Evolutionary conservation across 768 basidiomycete species (phyloP), one percentile per base, ranked within the genome.

Genomic region (Dentipellis fragilis): DNA sequence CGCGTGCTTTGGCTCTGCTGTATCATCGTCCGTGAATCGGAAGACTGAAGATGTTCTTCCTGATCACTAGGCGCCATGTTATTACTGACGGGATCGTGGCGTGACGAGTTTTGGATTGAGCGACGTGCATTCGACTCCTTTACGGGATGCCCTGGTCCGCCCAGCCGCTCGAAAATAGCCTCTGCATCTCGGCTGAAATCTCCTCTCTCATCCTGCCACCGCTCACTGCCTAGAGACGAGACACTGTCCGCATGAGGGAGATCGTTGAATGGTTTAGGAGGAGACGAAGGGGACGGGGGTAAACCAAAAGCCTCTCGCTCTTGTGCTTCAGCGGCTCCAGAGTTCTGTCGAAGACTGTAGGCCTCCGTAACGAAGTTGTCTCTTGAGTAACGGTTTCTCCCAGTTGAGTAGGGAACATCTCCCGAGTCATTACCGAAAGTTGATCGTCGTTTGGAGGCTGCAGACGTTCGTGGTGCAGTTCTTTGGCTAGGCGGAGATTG

Each of bases 271-370:
- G 19, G 61, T 16, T 54, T 19, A 42, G 62, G 64, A 21, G 69
- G 66, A 8, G 67, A 65, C 17, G 66, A 67, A 9, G 54, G 29
- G 29, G 29, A 29, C 6, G 29, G 63, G 1, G 66, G 67, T 36
- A 64, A 66, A 17, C 67, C 67, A 54, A 68, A 67, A 2, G 54
- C 63, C 19, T 65, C 57, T 39, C 66, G 59, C 42, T 68, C 65
- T 10, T 62, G 62, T 36, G 54, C 57, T 16, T 55, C 55, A n/a
- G 54, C 47, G 34, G 59, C 54, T 19, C 51, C 29, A 16, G 42
- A 17, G 47, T 54, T 50, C 14, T 49, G 39, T 19, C 22, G 23
- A n/a, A 36, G 21, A 12, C 47, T 14, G 29, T 51, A 54, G 22
- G 58, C 16, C 23, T 38, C 45, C 47, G 51, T 35, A n/a, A 38